phyloP scores from a whole-genome alignment of 148 eudicot species.

The Polygonum maritimum region DNA sequence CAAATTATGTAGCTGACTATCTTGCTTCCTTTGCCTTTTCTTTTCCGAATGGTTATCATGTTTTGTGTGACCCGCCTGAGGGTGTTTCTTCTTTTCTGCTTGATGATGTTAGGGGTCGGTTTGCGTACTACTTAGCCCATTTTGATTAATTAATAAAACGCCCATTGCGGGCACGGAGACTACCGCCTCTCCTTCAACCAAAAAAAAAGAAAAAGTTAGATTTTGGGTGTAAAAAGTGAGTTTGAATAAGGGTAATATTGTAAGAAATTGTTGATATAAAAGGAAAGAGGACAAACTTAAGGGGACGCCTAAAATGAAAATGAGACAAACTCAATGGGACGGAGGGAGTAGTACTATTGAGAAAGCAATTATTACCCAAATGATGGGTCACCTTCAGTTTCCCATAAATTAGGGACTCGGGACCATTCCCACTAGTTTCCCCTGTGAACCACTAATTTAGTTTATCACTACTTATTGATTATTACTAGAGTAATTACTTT shows the following conservation, averaged over 20 bases:
- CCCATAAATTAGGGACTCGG: background rate
- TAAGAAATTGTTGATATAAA: too few species aligned
- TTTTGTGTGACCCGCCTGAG: background rate
- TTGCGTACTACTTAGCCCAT: background rate
- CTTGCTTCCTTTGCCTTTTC: background rate
- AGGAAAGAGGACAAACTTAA: too few species aligned
- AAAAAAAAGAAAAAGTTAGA: too few species aligned
- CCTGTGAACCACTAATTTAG: too few species aligned
- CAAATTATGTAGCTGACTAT: background rate
- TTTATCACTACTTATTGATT: too few species aligned
- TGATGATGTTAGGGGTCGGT: background rate
- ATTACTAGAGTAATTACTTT: too few species aligned
- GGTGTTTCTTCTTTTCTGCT: background rate
- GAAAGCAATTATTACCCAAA: background rate
- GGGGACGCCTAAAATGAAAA: too few species aligned
- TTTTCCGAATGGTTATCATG: background rate
- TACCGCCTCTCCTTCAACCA: background rate
- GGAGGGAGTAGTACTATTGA: too few species aligned
- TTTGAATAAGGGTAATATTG: too few species aligned
- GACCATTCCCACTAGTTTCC: background rate
- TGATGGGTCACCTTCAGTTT: background rate
- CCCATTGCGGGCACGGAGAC: background rate
- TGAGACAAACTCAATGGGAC: too few species aligned
- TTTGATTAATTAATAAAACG: too few species aligned
- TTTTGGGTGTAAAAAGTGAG: too few species aligned